phyloP scores from a whole-genome alignment of 1,139 yeast genomes.

The Lodderomyces oxycetoniae region DNA sequence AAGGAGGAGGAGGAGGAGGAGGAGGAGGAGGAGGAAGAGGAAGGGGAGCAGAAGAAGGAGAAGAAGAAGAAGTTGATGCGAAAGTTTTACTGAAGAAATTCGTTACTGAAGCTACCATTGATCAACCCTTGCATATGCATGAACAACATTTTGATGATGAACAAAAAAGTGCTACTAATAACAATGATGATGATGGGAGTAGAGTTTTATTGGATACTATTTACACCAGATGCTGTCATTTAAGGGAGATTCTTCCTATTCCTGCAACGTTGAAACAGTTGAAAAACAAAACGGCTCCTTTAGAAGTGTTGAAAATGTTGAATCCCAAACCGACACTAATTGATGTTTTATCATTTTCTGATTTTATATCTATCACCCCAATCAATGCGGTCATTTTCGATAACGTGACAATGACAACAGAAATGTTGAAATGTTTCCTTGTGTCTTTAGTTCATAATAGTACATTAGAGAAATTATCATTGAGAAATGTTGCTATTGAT shows the following conservation, averaged over 20 bases:
- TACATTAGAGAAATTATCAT: slow-evolving; percentile 62
- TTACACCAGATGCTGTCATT: slow-evolving; percentile 88
- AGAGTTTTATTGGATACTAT: slow-evolving; percentile 58
- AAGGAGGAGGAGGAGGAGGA: slow-evolving; percentile 1
- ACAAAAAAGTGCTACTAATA: slow-evolving; percentile 13
- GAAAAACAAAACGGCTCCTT: slow-evolving; percentile 68
- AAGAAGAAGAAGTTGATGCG: slow-evolving; percentile 15
- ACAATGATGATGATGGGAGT: neutral
- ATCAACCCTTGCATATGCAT: slow-evolving; percentile 65
- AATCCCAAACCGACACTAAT: slow-evolving; percentile 90
- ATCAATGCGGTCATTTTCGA: slow-evolving; percentile 76
- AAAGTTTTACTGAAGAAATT: slow-evolving; percentile 22
- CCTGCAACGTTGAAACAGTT: slow-evolving; percentile 87
- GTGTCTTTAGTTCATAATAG: slow-evolving; percentile 57
- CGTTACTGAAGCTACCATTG: slow-evolving; percentile 28
- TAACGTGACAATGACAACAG: slow-evolving; percentile 72
- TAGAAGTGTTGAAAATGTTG: slow-evolving; percentile 70
- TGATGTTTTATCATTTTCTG: slow-evolving; percentile 83
- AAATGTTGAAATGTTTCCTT: slow-evolving; percentile 70
- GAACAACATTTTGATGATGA: slow-evolving; percentile 53
- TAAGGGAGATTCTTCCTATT: slow-evolving; percentile 87
- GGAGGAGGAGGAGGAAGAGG: neutral
- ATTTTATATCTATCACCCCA: slow-evolving; percentile 80
- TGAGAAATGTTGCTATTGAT: slow-evolving; percentile 75
- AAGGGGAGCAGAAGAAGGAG: slow-evolving; percentile 12